Percentiles rank a stretch among this genome's conserved stretches.
These are phyloP conservation scores for Nepenthes alata DNA, from an alignment of 179 eudicot genomes.

Conservation along the genomic window DNA sequence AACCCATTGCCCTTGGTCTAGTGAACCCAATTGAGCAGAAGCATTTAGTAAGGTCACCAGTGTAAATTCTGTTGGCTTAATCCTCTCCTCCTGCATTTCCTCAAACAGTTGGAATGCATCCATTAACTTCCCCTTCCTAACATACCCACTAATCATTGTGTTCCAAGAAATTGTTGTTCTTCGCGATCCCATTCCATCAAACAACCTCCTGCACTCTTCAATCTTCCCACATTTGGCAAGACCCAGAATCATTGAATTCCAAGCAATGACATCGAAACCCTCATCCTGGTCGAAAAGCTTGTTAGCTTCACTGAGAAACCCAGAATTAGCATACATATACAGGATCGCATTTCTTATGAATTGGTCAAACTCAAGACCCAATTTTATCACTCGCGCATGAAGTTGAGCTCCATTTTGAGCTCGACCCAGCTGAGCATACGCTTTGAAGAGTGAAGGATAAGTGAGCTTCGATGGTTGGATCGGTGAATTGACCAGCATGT, in stretches of 20 bases:
- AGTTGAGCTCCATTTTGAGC: slow-evolving; percentile 21
- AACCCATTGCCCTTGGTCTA: slow-evolving; percentile 60
- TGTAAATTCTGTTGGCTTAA: slow-evolving; percentile 42
- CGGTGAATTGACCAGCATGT: slow-evolving; percentile 11
- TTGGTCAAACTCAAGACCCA: slow-evolving; percentile 14
- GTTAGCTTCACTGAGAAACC: slow-evolving; percentile 21
- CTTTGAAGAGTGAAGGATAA: slow-evolving; percentile 28
- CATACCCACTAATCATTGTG: slow-evolving; percentile 70
- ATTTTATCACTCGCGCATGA: slow-evolving; percentile 20
- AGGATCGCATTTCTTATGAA: slow-evolving; percentile 28
- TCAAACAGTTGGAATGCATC: slow-evolving; percentile 50
- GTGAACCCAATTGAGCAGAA: slow-evolving; percentile 53
- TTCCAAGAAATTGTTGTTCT: slow-evolving; percentile 54
- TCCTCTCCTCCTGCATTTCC: slow-evolving; percentile 39
- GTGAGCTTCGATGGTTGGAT: slow-evolving; percentile 30
- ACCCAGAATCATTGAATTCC: slow-evolving; percentile 52
- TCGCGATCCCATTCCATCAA: slow-evolving; percentile 33
- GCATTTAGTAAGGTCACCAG: slow-evolving; percentile 63
- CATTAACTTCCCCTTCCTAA: slow-evolving; percentile 36
- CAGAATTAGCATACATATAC: slow-evolving; percentile 29
- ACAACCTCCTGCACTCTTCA: slow-evolving; percentile 38
- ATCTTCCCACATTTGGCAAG: slow-evolving; percentile 38
- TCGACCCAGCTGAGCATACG: slow-evolving; percentile 15
- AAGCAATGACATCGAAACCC: slow-evolving; percentile 25
- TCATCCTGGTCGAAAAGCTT: slow-evolving; percentile 24